Base-by-base conservation (phyloP, 1,139 yeast species). In the Scheffersomyces segobiensis region DNA sequence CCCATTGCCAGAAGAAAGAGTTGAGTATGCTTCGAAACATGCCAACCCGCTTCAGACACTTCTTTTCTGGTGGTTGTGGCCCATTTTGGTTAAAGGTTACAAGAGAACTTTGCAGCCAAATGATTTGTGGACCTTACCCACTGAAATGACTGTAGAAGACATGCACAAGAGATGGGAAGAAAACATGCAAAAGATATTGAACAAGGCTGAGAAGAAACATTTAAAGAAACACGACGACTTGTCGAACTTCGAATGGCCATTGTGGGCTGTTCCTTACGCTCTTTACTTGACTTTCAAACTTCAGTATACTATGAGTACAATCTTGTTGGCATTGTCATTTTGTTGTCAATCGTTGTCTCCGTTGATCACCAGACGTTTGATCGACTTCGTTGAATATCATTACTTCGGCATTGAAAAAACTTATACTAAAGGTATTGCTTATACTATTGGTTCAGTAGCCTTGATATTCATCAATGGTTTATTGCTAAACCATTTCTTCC, bases 1-100 rank as follows among this genome's bases (percentile, higher is more conserved):
- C 8, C 72, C 74, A 5, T 48, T 63, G 3, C 75, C 71, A n/a
- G 80, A 77, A 32, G 83, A 80, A 55, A 66, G 84, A 50, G 64
- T 64, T 47, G 64, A 67, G 1, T 80, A 78, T 62, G 83, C 82
- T 5, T 78, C 81, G 80, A 70, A 71, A 51, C 57, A 53, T 8
- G 64, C 71, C 14, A 74, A 72, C 57, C 53, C 62, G 5, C 49
- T 77, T 21, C 67, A 63, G 53, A 70, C 76, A 60, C 64, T 75
- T 46, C 67, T 78, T 3, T 80, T 80, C 60, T 71, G 70, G 69
- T 80, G 84, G 84, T 67, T 80, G 57, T 71, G 73, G 70, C 83
- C 83, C 12, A 69, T 79, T 12, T 65, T 80, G 59, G 62, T 66
- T 49, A 77, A 74, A 60, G 84, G 84, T 17, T 80, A 80, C 65